These are phyloP conservation scores for Golubevia sp. DNA, from an alignment of 1,284 basidiomycete species.

Conservation along the genomic window DNA sequence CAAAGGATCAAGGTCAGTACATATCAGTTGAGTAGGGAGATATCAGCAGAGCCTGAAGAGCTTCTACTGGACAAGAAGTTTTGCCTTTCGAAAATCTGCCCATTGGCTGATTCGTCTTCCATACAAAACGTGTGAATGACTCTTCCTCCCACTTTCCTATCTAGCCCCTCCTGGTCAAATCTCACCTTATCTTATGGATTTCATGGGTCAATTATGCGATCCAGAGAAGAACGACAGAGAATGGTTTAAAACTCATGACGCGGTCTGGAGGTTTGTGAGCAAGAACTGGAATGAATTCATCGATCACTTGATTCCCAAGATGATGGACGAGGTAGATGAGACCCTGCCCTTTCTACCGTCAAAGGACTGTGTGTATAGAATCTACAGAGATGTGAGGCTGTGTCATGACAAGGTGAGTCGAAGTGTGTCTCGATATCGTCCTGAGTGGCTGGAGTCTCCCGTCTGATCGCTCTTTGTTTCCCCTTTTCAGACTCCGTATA, in stretches of 20 bases:
- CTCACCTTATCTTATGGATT: slow-evolving; percentile 3
- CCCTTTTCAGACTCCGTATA: slow-evolving; percentile 1
- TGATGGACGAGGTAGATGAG: slow-evolving; percentile 9
- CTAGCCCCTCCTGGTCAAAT: neutral
- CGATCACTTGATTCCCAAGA: neutral
- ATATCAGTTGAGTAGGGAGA: neutral
- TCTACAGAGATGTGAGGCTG: slow-evolving; percentile 2
- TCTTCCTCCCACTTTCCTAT: neutral
- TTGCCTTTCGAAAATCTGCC: slow-evolving; percentile 2
- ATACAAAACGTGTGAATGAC: too few species aligned
- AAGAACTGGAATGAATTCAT: slow-evolving; percentile 4
- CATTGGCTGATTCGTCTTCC: slow-evolving; percentile 1
- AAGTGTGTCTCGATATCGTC: too few species aligned
- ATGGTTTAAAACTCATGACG: slow-evolving; percentile 5
- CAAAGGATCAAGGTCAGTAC: neutral
- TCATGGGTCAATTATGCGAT: slow-evolving; percentile 1
- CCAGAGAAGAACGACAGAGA: slow-evolving; percentile 9
- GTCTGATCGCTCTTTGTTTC: slow-evolving; percentile 2
- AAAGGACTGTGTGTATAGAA: slow-evolving; percentile 6
- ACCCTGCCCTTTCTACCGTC: slow-evolving; percentile 8
- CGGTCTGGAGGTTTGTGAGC: slow-evolving; percentile 4
- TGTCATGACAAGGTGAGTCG: neutral
- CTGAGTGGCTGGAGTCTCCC: neutral
- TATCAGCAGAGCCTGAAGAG: neutral
- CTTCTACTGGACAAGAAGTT: neutral